phyloP scores from a whole-genome alignment of 106 monocot species.

The Dioscorea zingiberensis region DNA sequence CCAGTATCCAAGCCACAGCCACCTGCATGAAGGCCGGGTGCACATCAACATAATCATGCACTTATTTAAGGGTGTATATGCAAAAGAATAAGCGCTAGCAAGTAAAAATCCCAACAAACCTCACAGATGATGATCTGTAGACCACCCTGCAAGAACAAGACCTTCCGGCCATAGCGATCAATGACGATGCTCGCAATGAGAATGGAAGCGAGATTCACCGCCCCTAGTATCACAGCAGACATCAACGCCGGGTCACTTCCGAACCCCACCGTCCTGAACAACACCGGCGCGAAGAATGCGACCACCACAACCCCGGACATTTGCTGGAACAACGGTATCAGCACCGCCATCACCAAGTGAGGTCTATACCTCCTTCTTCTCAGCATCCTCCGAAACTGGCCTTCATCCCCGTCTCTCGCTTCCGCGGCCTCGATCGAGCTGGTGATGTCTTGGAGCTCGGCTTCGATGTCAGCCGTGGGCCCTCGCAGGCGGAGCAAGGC shows the following conservation, averaged over 20 bases:
- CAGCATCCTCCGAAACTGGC: constrained; percentile 18
- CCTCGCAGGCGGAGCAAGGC: constrained; percentile 32
- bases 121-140: constrained; percentile 35
- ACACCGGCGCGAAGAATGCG: constrained; percentile 30
- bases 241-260: constrained; percentile 23
- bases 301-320: constrained; percentile 30
- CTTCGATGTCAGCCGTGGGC: constrained; percentile 11
- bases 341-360: constrained; percentile 32
- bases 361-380: constrained; percentile 29
- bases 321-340: constrained; percentile 35
- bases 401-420: constrained; percentile 7
- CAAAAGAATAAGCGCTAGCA: too few relatives aligned
- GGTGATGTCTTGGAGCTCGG: constrained; percentile 26
- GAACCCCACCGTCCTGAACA: constrained; percentile 35
- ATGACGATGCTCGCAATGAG: constrained; percentile 8
- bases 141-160: constrained; percentile 49
- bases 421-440: not conserved
- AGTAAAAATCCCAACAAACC: too few relatives aligned
- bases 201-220: constrained; percentile 8
- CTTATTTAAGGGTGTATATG: too few relatives aligned
- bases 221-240: constrained; percentile 21
- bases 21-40: not conserved
- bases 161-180: constrained; percentile 28
- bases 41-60: too few relatives aligned
- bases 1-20: constrained; percentile 34